These are phyloP conservation scores for Rhodotorula toruloides DNA, from an alignment of 768 basidiomycete genomes.

Conservation along the genomic window DNA sequence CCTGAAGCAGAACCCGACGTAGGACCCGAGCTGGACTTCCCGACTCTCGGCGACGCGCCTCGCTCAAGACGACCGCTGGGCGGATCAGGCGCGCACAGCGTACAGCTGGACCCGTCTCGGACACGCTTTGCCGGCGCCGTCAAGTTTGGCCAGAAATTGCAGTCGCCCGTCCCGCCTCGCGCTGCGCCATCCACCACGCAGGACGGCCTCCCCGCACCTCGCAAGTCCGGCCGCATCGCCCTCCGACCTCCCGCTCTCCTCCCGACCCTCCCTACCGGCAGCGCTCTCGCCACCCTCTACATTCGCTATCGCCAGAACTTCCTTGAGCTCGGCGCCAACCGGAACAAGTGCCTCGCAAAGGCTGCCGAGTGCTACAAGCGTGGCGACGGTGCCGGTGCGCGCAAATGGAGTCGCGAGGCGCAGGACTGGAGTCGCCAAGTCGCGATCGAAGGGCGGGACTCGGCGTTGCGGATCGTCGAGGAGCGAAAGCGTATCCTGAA, in stretches of 20 bases:
- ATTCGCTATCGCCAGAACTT: constrained; percentile 82
- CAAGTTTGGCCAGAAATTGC: constrained; percentile 56
- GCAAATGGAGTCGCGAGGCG: constrained; percentile 87
- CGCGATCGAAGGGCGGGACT: constrained; percentile 73
- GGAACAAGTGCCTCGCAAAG: constrained; percentile 87
- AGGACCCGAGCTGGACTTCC: constrained; percentile 43
- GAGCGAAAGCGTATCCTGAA: constrained; percentile 73
- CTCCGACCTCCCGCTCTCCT: constrained; percentile 74
- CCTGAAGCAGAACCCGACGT: constrained; percentile 27
- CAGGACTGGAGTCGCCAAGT: constrained; percentile 90
- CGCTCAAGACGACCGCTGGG: constrained; percentile 41
- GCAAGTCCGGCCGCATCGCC: constrained; percentile 69
- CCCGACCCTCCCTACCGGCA: constrained; percentile 83
- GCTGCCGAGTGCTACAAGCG: constrained; percentile 95
- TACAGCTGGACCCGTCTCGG: constrained; percentile 72
- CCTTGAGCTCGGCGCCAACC: constrained; percentile 82
- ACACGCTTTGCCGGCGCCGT: constrained; percentile 85
- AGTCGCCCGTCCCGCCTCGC: constrained; percentile 21
- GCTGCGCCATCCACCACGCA: not conserved
- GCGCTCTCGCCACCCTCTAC: constrained; percentile 71
- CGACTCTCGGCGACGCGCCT: constrained; percentile 45
- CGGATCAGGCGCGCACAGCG: constrained; percentile 36
- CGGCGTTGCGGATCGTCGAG: constrained; percentile 75
- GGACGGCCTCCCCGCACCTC: constrained; percentile 21
- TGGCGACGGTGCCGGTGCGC: constrained; percentile 92